Percentiles rank a stretch among this genome's conserved stretches.
These are phyloP conservation scores for Gracilaria caudata DNA, from an alignment of 23 red algal species.

Conservation along the genomic window DNA sequence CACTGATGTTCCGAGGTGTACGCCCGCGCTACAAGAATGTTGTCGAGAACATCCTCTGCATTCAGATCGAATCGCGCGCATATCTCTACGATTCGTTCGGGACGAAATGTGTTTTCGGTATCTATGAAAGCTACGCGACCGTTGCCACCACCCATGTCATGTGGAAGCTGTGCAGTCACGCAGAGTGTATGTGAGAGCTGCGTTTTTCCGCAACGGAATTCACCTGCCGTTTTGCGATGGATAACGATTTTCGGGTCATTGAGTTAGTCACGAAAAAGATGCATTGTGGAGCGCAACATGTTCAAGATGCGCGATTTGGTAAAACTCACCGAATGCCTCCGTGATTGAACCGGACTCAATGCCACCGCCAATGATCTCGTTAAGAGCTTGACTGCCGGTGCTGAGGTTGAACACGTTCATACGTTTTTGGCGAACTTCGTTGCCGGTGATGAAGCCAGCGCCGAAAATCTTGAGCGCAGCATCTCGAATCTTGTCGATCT, in stretches of 20 bases:
- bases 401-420: constrained; percentile 76
- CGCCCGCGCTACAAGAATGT: constrained; percentile 90
- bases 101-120: constrained; percentile 94
- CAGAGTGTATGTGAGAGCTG: constrained; percentile 89
- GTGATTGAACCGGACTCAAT: constrained; percentile 91
- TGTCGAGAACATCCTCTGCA: constrained; percentile 94
- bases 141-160: constrained; percentile 49
- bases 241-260: background rate
- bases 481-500: constrained; percentile 94
- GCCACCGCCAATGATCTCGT: constrained; percentile 91
- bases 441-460: constrained; percentile 76
- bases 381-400: constrained; percentile 85
- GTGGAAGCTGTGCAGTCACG: constrained; percentile 90
- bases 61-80: constrained; percentile 78
- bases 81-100: constrained; percentile 87
- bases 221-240: constrained; percentile 15
- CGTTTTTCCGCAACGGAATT: constrained; percentile 97
- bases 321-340: constrained; percentile 80
- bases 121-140: constrained; percentile 89
- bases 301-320: background rate
- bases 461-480: constrained; percentile 67
- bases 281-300: background rate
- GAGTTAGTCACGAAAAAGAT: background rate
- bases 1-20: constrained; percentile 96
- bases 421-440: constrained; percentile 60